Conservation (phyloP, 805 yeast species). For the Kazachstania martiniae region DNA sequence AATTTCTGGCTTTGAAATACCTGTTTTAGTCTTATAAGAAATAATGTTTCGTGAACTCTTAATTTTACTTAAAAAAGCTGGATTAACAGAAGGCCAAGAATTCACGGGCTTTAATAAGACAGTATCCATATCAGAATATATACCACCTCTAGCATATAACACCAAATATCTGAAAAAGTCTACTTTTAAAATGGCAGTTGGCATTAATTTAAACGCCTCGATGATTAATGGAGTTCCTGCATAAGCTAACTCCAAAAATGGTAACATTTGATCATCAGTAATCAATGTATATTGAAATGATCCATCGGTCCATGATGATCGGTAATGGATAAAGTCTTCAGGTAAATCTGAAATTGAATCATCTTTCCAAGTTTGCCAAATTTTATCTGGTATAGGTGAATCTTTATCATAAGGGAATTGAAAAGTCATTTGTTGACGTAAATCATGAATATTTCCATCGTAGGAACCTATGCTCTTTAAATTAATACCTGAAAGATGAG, state of each 20-base stretch:
- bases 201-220: slow-evolving; percentile 65
- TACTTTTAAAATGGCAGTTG: slow-evolving; percentile 74
- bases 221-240: slow-evolving; percentile 65
- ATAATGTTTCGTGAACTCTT: slow-evolving; percentile 1
- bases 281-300: slow-evolving; percentile 57
- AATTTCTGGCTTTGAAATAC: not conserved
- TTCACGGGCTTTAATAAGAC: slow-evolving; percentile 57
- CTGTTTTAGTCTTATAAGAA: not conserved
- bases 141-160: slow-evolving; percentile 84
- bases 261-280: slow-evolving; percentile 55
- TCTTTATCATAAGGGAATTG: slow-evolving; percentile 66
- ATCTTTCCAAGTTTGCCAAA: slow-evolving; percentile 95
- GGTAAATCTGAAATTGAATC: slow-evolving; percentile 51
- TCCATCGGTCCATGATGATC: slow-evolving; percentile 46
- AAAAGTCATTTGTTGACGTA: slow-evolving; percentile 43
- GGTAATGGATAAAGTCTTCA: slow-evolving; percentile 36
- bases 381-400: slow-evolving; percentile 58
- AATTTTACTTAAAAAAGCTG: not conserved
- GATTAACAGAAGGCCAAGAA: slow-evolving; percentile 56
- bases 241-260: slow-evolving; percentile 46
- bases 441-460: slow-evolving; percentile 4
- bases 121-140: slow-evolving; percentile 89
- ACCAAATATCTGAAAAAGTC: slow-evolving; percentile 89
- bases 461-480: too few species aligned
- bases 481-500: slow-evolving; percentile 12